phyloP scores from a whole-genome alignment of 495 filamentous ascomycete genomes.

The Hyphodiscus hymeniophilus region DNA sequence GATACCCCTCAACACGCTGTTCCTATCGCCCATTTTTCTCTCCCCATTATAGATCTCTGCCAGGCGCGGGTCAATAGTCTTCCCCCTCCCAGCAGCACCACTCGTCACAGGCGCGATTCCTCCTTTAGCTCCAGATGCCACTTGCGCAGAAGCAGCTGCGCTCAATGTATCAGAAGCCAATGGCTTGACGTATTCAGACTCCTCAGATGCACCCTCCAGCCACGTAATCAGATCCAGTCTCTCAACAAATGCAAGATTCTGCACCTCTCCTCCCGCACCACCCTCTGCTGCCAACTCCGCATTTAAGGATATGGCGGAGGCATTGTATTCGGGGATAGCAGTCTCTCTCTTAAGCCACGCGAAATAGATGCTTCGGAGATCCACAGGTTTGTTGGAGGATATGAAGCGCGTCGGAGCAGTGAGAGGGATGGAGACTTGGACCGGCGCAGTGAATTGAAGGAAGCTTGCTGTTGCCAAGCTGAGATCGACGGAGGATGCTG shows the following conservation, averaged over 20 bases:
- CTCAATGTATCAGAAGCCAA: conserved; percentile 51
- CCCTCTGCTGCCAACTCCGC: conserved; percentile 59
- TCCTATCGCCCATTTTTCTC: conserved; percentile 84
- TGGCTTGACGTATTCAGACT: conserved; percentile 85
- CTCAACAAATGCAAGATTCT: conserved; percentile 83
- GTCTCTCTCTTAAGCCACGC: conserved; percentile 88
- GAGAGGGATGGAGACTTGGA: conserved; percentile 61
- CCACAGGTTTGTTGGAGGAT: conserved; percentile 60
- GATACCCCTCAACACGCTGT: conserved; percentile 76
- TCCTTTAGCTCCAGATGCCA: conserved; percentile 41
- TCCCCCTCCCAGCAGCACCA: conserved; percentile 39
- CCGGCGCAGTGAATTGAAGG: conserved; percentile 63
- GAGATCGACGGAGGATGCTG: conserved; percentile 27
- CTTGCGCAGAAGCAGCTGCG: conserved; percentile 38
- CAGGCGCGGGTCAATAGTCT: conserved; percentile 68
- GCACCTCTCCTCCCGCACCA: conserved; percentile 50
- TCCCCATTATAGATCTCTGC: conserved; percentile 86
- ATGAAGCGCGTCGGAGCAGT: conserved; percentile 76
- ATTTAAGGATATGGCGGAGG: conserved; percentile 69
- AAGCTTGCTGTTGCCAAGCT: conserved; percentile 72
- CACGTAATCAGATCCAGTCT: conserved; percentile 83
- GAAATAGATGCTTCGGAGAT: conserved; percentile 91
- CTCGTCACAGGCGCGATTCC: conserved; percentile 39
- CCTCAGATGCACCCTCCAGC: conserved; percentile 82
- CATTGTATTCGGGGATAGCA: conserved; percentile 82